Evolutionary conservation across 441 rosid genomes (phyloP), one percentile per base, ranked within the genome.

Genomic region (Kokia cookei): DNA sequence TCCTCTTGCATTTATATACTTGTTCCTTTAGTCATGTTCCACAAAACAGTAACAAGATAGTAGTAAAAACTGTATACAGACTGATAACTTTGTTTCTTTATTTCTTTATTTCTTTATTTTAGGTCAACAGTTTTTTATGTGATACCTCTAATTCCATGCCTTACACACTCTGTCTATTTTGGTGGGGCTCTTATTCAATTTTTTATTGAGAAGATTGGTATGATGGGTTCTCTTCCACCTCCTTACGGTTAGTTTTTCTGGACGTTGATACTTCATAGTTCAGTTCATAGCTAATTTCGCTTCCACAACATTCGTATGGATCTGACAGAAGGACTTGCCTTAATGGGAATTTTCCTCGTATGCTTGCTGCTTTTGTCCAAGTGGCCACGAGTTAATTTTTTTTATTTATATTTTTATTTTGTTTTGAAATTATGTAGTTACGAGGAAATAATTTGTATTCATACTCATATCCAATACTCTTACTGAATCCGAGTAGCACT

Each of bases 161-260:
- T 96, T 82, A 14, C 86, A 51, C 91, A 90, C 79, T 67, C 88
- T 1, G 83, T 86, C 72, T 92, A 96, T 81, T 96, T 93, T 87
- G 85, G 93, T 70, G 98, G 97, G 66, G 83, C 91, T 78, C 91
- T 96, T 77, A 70, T 82, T 76, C 91, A 91, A 79, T 84, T 93
- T 82, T 81, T 96, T 80, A 85, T 92, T 68, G 98, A 96, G 94
- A 96, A 91, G 96, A 86, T 90, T 86, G 98, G 99, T 47, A 96
- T 96, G 98, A 90, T 96, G 93, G 98, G 99, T 73, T 78, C 90
- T 76, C 47, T 89, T 82, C 91, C 97, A 81, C 94, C 96, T 26
- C 98, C 98, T 2, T 92, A 86, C 63, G 98, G 99, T 92, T 72
- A 83, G 96, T 82, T 75, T 82, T 84, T 60, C 79, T 50, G 27